Conservation (phyloP, 169 alveolate genomes). For the Plasmodium inui region DNA sequence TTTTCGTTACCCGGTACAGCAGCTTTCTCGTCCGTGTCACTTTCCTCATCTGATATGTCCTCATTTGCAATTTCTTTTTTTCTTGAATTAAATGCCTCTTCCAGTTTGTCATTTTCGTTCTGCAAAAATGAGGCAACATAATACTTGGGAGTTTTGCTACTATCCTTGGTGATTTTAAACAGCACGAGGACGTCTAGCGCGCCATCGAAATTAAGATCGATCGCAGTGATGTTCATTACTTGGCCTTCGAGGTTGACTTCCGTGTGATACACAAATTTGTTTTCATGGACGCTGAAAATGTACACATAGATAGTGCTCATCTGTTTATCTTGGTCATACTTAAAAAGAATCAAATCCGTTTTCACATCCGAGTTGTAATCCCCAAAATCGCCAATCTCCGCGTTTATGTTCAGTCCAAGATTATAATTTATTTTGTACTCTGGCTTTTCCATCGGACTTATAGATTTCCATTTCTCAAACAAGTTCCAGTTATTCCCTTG, state of each 20-base stretch:
- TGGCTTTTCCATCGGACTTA: slow-evolving; percentile 49
- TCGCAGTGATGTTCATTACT: slow-evolving; percentile 76
- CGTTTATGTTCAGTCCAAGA: slow-evolving; percentile 56
- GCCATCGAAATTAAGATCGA: slow-evolving; percentile 80
- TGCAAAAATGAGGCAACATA: slow-evolving; percentile 42
- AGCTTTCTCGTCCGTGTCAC: not conserved
- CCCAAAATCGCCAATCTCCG: slow-evolving; percentile 75
- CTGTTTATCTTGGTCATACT: slow-evolving; percentile 33
- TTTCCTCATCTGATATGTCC: slow-evolving; percentile 1
- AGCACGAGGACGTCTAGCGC: slow-evolving; percentile 79
- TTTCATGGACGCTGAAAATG: slow-evolving; percentile 21
- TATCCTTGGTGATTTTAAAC: slow-evolving; percentile 66
- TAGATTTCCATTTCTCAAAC: slow-evolving; percentile 63
- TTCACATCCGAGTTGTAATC: slow-evolving; percentile 75
- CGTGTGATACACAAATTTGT: slow-evolving; percentile 28
- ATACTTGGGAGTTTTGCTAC: slow-evolving; percentile 2
- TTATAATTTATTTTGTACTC: slow-evolving; percentile 61
- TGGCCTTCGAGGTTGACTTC: slow-evolving; percentile 76
- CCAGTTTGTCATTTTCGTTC: slow-evolving; percentile 62
- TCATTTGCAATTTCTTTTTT: slow-evolving; percentile 44
- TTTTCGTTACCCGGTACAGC: not conserved
- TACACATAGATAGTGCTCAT: slow-evolving; percentile 51
- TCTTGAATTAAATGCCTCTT: slow-evolving; percentile 63
- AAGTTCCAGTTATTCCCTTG: slow-evolving; percentile 60
- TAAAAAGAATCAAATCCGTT: slow-evolving; percentile 66